A percentile compares a stretch with the other conserved stretches of the same genome.
phyloP scores from a whole-genome alignment of 371 early-diverging fungal genomes.

The Mucor sp. region DNA sequence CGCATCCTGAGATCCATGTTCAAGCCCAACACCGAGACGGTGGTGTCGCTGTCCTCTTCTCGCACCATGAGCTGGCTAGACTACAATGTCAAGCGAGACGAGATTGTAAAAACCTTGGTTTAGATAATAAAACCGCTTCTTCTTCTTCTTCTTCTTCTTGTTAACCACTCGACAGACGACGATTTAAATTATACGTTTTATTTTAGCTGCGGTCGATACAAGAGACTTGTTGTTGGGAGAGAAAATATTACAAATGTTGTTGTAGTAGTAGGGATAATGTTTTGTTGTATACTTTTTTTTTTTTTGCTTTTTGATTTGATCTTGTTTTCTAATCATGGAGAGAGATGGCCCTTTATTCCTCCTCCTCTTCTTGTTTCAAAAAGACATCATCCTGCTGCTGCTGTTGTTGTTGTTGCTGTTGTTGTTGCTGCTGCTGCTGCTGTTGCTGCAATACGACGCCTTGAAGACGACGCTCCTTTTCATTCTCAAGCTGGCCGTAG shows the following conservation, averaged over 20 bases:
- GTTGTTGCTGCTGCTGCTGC: background rate
- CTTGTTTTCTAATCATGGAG: background rate
- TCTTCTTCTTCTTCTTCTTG: too few species aligned
- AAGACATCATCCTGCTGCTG: constrained; percentile 30
- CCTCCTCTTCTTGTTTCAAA: constrained; percentile 44
- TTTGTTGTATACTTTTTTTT: constrained; percentile 9
- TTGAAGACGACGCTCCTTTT: constrained; percentile 78
- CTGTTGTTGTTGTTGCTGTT: constrained; percentile 1
- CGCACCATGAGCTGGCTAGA: constrained; percentile 37
- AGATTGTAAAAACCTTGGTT: constrained; percentile 20
- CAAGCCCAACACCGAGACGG: constrained; percentile 24
- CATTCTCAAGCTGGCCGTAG: constrained; percentile 87
- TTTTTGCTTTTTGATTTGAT: too few species aligned
- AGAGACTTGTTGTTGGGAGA: background rate
- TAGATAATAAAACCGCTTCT: background rate
- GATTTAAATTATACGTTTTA: background rate
- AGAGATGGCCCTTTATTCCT: too few species aligned
- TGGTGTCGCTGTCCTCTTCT: constrained; percentile 28
- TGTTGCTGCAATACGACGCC: constrained; percentile 21
- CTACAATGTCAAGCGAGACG: constrained; percentile 30
- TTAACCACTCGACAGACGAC: too few species aligned
- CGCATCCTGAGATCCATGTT: constrained; percentile 26
- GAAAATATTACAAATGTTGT: constrained; percentile 5
- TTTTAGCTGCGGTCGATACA: background rate
- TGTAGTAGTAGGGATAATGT: background rate